Evolutionary conservation across 345 rosid genomes (phyloP).

Genomic region (Ceriops tagal): DNA sequence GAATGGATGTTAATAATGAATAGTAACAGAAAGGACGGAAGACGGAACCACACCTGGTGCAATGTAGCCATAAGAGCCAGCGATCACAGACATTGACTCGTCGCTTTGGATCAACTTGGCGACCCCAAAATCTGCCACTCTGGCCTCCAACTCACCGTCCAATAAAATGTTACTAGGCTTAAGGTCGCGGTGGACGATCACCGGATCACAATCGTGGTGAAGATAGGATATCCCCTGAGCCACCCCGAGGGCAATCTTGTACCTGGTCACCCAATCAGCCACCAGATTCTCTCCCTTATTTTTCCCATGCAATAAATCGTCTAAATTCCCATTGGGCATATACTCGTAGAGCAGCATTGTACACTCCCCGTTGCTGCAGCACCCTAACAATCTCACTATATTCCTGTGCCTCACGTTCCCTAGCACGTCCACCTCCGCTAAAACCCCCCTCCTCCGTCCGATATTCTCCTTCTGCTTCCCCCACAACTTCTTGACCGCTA

Average conservation of each 20-base stretch:
- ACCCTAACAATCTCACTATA: slow-evolving; percentile 85
- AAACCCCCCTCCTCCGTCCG: slow-evolving; percentile 70
- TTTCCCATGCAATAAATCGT: slow-evolving; percentile 74
- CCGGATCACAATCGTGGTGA: slow-evolving; percentile 97
- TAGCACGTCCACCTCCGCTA: slow-evolving; percentile 90
- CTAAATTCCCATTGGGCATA: slow-evolving; percentile 92
- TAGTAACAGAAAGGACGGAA: neutral
- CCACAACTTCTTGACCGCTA: slow-evolving; percentile 98
- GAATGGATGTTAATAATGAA: neutral
- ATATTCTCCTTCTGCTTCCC: slow-evolving; percentile 70
- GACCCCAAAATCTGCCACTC: slow-evolving; percentile 98
- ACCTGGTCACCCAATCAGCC: slow-evolving; percentile 80
- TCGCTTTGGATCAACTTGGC: slow-evolving; percentile 83
- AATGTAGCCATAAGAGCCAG: slow-evolving; percentile 98
- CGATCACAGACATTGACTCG: slow-evolving; percentile 99
- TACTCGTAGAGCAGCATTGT: slow-evolving; percentile 94
- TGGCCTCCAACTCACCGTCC: slow-evolving; percentile 92
- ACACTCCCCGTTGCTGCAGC: slow-evolving; percentile 82
- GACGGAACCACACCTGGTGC: slow-evolving; percentile 68
- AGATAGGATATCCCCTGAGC: slow-evolving; percentile 99
- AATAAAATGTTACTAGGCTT: slow-evolving; percentile 87
- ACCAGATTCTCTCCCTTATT: slow-evolving; percentile 58
- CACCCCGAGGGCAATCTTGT: slow-evolving; percentile 88
- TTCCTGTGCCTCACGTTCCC: slow-evolving; percentile 89
- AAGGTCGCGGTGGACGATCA: slow-evolving; percentile 92